Base-by-base conservation (phyloP, 2,329 filamentous ascomycete genomes). In the Colletotrichum brevisporum region DNA sequence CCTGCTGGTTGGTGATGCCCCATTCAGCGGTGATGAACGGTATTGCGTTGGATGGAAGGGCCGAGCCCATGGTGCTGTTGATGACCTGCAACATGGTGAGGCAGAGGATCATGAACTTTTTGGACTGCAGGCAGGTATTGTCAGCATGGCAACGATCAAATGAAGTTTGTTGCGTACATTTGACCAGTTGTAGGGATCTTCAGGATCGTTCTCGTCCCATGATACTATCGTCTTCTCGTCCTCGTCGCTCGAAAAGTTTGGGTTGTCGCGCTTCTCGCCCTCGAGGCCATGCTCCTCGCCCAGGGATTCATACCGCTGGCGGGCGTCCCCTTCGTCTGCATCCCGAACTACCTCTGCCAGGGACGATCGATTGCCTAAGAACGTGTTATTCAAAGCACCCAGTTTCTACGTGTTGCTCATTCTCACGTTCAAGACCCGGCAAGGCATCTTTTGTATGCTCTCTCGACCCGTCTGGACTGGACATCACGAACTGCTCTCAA, bases 11-110 rank as follows among this genome's bases (percentile, higher is more conserved):
- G 0, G 84, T 85, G 66, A 92, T 79, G 60, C 83, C 75, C 79
- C 90, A 93, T 72, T 90, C 83, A 3, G 78, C 75, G 3, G 85
- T 81, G 54, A 92, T 90, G 59, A 83, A 85, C 2, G 86, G 83
- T 2, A 89, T 84, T 15, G 89, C 88, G 76, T 91, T 91, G 63
- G 89, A 88, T 1, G 91, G 89, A 5, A 93, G 82, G 0, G 89
- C 84, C 50, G 88, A 91, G 1, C 87, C 88, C 79, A 93, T 88
- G 10, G 91, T 92, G 27, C 86, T 89, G 77, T 93, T 93, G 75
- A 92, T 82, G 51, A 92, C 89, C 61, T 86, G 83, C 71, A 86
- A 76, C 79, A 89, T 88, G 1, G 86, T 85, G 0, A 87, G 83
- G 27, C 88, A 74, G 2, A 91, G 75, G 6, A 92, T 83, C 45